These are phyloP conservation scores for Acrasis kona DNA, from an alignment of 78 protist species.

Conservation along the genomic window DNA sequence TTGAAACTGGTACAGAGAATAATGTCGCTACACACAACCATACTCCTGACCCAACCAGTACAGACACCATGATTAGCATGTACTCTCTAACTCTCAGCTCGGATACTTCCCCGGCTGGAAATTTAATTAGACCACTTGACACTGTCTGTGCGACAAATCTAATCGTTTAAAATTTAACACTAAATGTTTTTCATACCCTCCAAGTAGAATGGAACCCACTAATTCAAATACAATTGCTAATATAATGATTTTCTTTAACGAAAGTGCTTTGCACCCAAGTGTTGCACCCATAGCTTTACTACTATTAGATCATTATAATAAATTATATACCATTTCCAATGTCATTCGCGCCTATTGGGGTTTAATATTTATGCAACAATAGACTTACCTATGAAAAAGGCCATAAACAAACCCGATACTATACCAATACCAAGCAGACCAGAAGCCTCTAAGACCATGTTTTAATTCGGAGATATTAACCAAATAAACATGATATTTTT, in stretches of 20 bases:
- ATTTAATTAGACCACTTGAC: not conserved
- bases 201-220: not conserved
- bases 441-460: no score
- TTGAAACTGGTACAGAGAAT: conserved; percentile 35
- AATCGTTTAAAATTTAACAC: not conserved
- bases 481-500: no score
- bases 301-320: not conserved
- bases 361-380: no score
- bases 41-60: conserved; percentile 10
- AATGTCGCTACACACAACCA: conserved; percentile 21
- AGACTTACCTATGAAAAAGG: no score
- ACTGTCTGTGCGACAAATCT: not conserved
- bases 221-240: not conserved
- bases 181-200: no score
- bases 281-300: not conserved
- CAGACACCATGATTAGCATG: conserved; percentile 31
- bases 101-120: not conserved
- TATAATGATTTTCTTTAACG: not conserved
- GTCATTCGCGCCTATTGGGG: not conserved
- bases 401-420: no score
- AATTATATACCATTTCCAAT: not conserved
- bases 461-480: no score
- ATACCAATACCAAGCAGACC: no score
- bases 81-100: not conserved
- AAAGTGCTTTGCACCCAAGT: not conserved